Conservation (phyloP, 2,329 filamentous ascomycete genomes). For the Monilinia polystroma region DNA sequence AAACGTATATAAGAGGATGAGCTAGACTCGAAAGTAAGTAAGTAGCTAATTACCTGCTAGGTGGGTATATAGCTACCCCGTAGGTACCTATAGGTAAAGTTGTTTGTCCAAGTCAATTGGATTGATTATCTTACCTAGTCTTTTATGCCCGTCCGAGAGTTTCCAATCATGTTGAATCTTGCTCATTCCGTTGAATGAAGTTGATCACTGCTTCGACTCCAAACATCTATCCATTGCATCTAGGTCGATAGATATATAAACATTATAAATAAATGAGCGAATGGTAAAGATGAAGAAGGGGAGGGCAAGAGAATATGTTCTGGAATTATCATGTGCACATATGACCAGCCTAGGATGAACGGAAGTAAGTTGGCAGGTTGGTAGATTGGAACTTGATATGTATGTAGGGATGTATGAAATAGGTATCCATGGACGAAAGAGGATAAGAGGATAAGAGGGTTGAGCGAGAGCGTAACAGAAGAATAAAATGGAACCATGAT, state of each 20-base stretch:
- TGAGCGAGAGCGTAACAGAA: background rate
- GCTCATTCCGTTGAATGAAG: background rate
- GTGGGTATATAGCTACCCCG: too few relatives aligned
- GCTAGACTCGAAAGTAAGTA: constrained; percentile 16
- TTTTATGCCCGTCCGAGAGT: too few relatives aligned
- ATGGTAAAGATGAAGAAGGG: background rate
- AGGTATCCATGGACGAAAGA: background rate
- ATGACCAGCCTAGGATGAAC: too few relatives aligned
- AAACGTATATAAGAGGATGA: background rate
- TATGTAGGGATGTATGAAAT: too few relatives aligned
- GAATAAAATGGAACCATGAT: background rate
- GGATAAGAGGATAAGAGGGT: background rate
- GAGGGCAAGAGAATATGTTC: background rate
- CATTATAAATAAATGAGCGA: background rate
- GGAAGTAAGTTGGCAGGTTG: too few relatives aligned
- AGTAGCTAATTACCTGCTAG: background rate
- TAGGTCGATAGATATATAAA: too few relatives aligned
- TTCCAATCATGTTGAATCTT: background rate
- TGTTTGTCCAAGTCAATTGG: background rate
- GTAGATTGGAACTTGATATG: too few relatives aligned
- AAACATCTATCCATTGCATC: too few relatives aligned
- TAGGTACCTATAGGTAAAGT: background rate
- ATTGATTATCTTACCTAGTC: too few relatives aligned
- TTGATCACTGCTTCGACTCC: too few relatives aligned
- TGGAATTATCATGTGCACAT: background rate